Evolutionary conservation across 2,329 filamentous ascomycete species (phyloP).

Genomic region (Pestalotiopsis sp.): DNA sequence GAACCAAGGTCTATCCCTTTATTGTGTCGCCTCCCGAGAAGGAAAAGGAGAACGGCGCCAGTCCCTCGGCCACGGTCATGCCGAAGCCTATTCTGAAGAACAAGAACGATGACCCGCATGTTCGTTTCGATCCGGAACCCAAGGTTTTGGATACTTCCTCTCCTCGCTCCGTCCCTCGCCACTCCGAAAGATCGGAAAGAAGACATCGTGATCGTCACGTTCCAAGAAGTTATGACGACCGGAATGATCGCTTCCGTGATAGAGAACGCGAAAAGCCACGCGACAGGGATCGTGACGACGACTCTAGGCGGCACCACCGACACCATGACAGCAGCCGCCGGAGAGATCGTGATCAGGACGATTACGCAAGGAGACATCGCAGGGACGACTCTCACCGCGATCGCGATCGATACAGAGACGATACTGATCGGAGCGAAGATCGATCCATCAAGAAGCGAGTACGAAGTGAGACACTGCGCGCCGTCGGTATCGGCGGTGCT

Average conservation of each 20-base stretch:
- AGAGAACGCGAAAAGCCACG: slow-evolving; percentile 25
- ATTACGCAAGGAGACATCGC: slow-evolving; percentile 17
- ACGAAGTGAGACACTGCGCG: slow-evolving; percentile 57
- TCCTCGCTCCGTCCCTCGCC: slow-evolving; percentile 40
- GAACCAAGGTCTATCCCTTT: slow-evolving; percentile 38
- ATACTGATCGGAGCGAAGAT: slow-evolving; percentile 32
- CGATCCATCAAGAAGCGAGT: slow-evolving; percentile 44
- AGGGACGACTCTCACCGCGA: slow-evolving; percentile 36
- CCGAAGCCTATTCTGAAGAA: slow-evolving; percentile 67
- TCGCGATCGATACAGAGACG: slow-evolving; percentile 35
- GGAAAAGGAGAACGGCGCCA: slow-evolving; percentile 23
- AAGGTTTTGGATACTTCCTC: slow-evolving; percentile 35
- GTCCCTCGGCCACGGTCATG: slow-evolving; percentile 37
- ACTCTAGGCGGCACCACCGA: slow-evolving; percentile 46
- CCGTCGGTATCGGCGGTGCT: slow-evolving; percentile 62
- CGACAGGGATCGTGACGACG: slow-evolving; percentile 39
- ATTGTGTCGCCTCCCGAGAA: slow-evolving; percentile 40
- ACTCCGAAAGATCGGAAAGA: slow-evolving; percentile 28
- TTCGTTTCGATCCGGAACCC: slow-evolving; percentile 52
- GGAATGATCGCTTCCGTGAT: slow-evolving; percentile 27
- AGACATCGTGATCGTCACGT: slow-evolving; percentile 27
- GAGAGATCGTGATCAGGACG: slow-evolving; percentile 41
- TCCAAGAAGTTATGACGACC: slow-evolving; percentile 15
- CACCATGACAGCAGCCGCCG: slow-evolving; percentile 46
- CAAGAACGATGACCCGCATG: slow-evolving; percentile 56